phyloP scores from a whole-genome alignment of 768 basidiomycete genomes.

The Fistulinella prunicolor region DNA sequence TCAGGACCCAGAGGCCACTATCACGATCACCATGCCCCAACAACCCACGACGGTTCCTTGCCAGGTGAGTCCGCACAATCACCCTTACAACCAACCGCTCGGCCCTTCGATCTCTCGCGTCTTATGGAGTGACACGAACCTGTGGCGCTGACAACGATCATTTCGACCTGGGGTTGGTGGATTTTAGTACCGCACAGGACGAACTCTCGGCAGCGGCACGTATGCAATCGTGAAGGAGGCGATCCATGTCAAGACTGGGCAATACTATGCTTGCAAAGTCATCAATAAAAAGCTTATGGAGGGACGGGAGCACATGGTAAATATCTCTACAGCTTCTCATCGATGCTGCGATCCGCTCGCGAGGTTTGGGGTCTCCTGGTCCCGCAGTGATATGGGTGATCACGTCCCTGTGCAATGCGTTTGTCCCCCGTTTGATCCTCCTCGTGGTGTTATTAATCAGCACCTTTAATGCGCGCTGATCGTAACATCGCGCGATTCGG shows the following conservation, averaged over 20 bases:
- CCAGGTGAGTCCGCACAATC: slow-evolving; percentile 39
- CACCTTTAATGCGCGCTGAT: slow-evolving; percentile 12
- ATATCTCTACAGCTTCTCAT: slow-evolving; percentile 21
- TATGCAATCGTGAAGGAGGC: slow-evolving; percentile 97
- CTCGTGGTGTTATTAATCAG: slow-evolving; percentile 9
- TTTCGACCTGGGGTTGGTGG: too few species aligned
- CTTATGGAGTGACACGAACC: too few species aligned
- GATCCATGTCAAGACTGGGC: slow-evolving; percentile 85
- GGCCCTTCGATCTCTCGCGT: slow-evolving; percentile 2
- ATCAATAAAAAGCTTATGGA: slow-evolving; percentile 99
- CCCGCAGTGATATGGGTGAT: slow-evolving; percentile 4
- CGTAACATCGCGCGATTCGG: slow-evolving; percentile 3
- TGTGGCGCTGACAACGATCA: slow-evolving; percentile 7
- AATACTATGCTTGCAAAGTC: slow-evolving; percentile 99
- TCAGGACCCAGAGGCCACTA: slow-evolving; percentile 16
- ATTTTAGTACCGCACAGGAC: slow-evolving; percentile 79
- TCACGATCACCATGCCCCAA: slow-evolving; percentile 26
- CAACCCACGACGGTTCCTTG: slow-evolving; percentile 42
- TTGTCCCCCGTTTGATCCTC: not conserved
- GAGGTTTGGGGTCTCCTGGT: not conserved
- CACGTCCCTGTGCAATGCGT: slow-evolving; percentile 3
- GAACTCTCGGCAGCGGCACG: slow-evolving; percentile 86
- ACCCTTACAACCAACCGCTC: not conserved
- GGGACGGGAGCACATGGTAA: slow-evolving; percentile 95
- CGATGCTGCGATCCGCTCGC: slow-evolving; percentile 5